Percentiles rank a stretch among this genome's conserved stretches.
These are phyloP conservation scores for Aristolochia fimbriata DNA, from an alignment of 164 flowering plant species.

Conservation along the genomic window DNA sequence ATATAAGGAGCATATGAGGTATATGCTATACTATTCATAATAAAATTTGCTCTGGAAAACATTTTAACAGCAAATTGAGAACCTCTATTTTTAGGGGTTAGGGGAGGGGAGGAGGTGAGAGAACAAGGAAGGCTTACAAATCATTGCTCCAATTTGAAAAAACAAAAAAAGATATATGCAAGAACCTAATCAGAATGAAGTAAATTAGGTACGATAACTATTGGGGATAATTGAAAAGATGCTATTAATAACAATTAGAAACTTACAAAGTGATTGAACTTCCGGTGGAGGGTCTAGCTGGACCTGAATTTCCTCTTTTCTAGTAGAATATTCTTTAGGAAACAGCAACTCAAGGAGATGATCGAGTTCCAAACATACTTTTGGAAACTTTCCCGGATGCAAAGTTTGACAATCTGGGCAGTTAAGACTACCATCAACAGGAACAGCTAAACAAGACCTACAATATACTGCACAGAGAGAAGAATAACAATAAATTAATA, in stretches of 20 bases:
- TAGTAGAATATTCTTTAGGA: constrained; percentile 37
- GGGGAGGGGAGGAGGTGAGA: too few relatives aligned
- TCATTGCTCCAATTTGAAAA: too few relatives aligned
- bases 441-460: constrained; percentile 34
- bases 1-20: too few relatives aligned
- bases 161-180: too few relatives aligned
- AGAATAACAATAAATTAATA: background rate
- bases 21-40: too few relatives aligned
- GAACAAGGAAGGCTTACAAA: too few relatives aligned
- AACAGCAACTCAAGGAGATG: constrained; percentile 56
- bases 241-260: background rate
- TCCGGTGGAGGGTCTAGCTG: constrained; percentile 15
- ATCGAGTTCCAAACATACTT: constrained; percentile 66
- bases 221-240: too few relatives aligned
- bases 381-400: constrained; percentile 57
- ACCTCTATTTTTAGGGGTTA: too few relatives aligned
- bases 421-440: constrained; percentile 23
- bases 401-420: constrained; percentile 50
- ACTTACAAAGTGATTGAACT: constrained; percentile 26
- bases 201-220: too few relatives aligned
- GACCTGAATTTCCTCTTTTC: constrained; percentile 31
- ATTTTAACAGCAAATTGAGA: too few relatives aligned
- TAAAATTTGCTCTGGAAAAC: too few relatives aligned
- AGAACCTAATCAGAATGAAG: too few relatives aligned
- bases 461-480: constrained; percentile 46